A percentile compares a stretch with the other conserved stretches of the same genome.
Conservation (phyloP, 1,284 basidiomycete genomes). For the Apiotrichum laibachii region DNA sequence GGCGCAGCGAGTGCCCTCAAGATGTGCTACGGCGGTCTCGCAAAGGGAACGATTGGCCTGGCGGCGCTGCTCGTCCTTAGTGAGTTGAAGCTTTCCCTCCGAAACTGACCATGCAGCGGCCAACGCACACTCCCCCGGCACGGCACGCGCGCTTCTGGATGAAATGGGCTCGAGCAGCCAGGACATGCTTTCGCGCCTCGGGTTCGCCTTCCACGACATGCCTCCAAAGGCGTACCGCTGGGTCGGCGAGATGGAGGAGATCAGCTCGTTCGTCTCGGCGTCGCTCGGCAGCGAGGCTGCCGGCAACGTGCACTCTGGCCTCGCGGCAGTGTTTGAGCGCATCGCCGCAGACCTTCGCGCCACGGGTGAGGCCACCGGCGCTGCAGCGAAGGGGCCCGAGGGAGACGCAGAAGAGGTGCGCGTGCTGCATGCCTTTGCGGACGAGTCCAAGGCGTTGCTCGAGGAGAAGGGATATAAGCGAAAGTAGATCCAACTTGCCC, state of each 20-base stretch:
- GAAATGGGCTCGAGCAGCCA: slow-evolving; percentile 13
- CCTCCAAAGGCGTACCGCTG: slow-evolving; percentile 23
- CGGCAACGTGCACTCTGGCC: slow-evolving; percentile 9
- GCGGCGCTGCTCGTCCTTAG: slow-evolving; percentile 17
- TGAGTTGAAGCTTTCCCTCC: slow-evolving; percentile 1
- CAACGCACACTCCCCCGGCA: slow-evolving; percentile 22
- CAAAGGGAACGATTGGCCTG: slow-evolving; percentile 21
- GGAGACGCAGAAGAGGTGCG: slow-evolving; percentile 11
- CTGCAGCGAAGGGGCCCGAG: background rate
- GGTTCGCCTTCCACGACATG: slow-evolving; percentile 14
- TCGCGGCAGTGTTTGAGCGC: slow-evolving; percentile 22
- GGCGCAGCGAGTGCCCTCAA: slow-evolving; percentile 27
- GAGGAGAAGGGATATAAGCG: slow-evolving; percentile 10
- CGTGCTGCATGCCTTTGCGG: slow-evolving; percentile 10
- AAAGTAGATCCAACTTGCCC: too few species aligned
- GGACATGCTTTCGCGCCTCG: slow-evolving; percentile 6
- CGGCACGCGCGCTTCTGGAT: slow-evolving; percentile 19
- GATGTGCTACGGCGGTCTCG: slow-evolving; percentile 26
- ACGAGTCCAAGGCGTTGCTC: slow-evolving; percentile 18
- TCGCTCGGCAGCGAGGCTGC: slow-evolving; percentile 5
- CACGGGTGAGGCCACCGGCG: slow-evolving; percentile 1
- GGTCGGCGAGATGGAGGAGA: slow-evolving; percentile 28
- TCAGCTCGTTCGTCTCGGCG: slow-evolving; percentile 18
- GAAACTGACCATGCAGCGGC: slow-evolving; percentile 11
- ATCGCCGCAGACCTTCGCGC: slow-evolving; percentile 19